Evolutionary conservation across 2,329 filamentous ascomycete genomes (phyloP), one percentile per base, ranked within the genome.

Genomic region (Fusarium sp.): DNA sequence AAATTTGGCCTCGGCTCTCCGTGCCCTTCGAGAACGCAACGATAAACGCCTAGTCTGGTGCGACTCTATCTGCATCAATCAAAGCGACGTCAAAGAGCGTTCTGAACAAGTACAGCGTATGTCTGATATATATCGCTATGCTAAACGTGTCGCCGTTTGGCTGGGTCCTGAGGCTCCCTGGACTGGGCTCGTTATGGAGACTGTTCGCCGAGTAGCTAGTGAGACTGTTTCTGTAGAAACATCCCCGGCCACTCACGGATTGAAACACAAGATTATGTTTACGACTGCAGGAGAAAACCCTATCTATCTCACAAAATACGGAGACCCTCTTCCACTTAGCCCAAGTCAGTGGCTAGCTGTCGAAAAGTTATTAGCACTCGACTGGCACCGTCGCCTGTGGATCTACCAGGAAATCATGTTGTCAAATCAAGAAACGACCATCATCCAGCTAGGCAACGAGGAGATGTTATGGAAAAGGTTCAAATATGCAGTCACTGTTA

Each of bases 51-150:
- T 34, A 13, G 3, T 64, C 30, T 64, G 49, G 57, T 58, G 56
- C 15, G 57, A 62, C 18, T 61, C 61, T 12, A 62, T 62, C 8
- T 64, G 44, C 7, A 64, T 64, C 20, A 62, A 56, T 6, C 61
- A 64, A 5, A 15, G 25, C 18, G 38, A 55, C 12, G 43, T 64
- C 4, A n/a, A 32, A 5, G 44, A 61, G 15, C 48, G 48, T n/a
- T 38, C 49, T 7, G 16, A 13, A 4, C 61, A 64, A 7, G 61
- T 64, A 3, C n/a, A 22, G 24, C 60, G 56, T 5, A 63, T 60
- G 56, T 34, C 20, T 18, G 41, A 63, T 24, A 43, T 60, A 24
- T 63, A 29, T 32, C 48, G 47, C 8, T 18, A 30, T 10, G 47
- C 60, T 2, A 34, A 43, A 10, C n/a, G 47, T 29, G 56, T 63